Percentiles rank a stretch among this genome's conserved stretches.
Evolutionary conservation across 305 asterid genomes (phyloP).

Genomic region (Rubia tinctorum): DNA sequence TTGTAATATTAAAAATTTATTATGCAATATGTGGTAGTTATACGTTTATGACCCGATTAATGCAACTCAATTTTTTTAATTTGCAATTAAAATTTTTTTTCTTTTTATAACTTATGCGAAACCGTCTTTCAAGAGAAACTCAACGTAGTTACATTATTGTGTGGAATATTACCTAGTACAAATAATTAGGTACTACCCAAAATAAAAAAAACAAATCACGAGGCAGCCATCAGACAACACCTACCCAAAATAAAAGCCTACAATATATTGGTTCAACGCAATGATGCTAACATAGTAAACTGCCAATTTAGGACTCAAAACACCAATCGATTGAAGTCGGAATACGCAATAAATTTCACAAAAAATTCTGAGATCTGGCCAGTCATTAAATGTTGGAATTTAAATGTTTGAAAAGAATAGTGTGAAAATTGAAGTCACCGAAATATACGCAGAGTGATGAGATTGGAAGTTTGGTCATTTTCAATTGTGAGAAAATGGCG

Average conservation of each 20-base stretch:
- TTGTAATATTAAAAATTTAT: too few relatives aligned
- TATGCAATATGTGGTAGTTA: too few relatives aligned
- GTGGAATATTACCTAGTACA: neutral
- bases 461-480: constrained; percentile 16
- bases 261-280: neutral
- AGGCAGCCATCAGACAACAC: neutral
- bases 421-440: constrained; percentile 9
- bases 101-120: too few relatives aligned
- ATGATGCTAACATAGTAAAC: neutral
- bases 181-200: neutral
- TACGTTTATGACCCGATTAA: too few relatives aligned
- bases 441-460: neutral
- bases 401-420: constrained; percentile 7
- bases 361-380: neutral
- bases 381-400: neutral
- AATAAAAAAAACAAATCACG: neutral
- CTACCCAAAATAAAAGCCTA: neutral
- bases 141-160: neutral
- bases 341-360: neutral
- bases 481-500: constrained; percentile 15
- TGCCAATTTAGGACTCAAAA: neutral
- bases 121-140: too few relatives aligned
- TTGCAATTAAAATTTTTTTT: too few relatives aligned
- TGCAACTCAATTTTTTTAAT: too few relatives aligned
- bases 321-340: neutral